These are phyloP conservation scores for Pleurotus cornucopiae DNA, from an alignment of 768 basidiomycete genomes.

Conservation along the genomic window DNA sequence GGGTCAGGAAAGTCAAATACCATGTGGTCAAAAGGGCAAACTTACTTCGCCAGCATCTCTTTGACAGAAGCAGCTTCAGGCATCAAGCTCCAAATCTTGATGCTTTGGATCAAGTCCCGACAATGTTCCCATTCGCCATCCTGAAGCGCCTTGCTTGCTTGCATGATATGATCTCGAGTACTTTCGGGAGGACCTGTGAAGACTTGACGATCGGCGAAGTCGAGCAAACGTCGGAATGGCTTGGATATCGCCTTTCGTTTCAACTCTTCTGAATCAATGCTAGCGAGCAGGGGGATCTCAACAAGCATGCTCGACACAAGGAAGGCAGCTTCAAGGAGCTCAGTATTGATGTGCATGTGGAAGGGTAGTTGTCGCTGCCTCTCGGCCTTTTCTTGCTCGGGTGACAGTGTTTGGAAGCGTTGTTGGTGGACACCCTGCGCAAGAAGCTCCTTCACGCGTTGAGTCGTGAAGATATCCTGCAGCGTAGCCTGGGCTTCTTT, in stretches of 20 bases:
- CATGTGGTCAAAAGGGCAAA: background rate
- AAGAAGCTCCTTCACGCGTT: slow-evolving; percentile 94
- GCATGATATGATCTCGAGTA: slow-evolving; percentile 98
- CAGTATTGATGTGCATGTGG: slow-evolving; percentile 99
- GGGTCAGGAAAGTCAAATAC: slow-evolving; percentile 3
- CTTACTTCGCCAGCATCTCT: slow-evolving; percentile 91
- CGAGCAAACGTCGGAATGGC: slow-evolving; percentile 90
- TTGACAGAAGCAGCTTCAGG: slow-evolving; percentile 84
- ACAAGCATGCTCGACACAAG: slow-evolving; percentile 98
- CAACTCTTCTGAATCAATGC: slow-evolving; percentile 90
- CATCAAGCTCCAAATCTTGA: slow-evolving; percentile 98
- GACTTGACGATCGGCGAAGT: slow-evolving; percentile 95
- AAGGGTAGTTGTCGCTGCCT: slow-evolving; percentile 95
- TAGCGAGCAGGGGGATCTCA: slow-evolving; percentile 92
- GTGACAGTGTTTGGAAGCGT: slow-evolving; percentile 79
- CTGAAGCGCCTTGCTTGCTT: slow-evolving; percentile 94
- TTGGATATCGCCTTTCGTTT: slow-evolving; percentile 94
- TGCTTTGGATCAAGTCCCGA: slow-evolving; percentile 87
- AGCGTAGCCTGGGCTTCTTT: slow-evolving; percentile 90
- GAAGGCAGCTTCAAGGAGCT: slow-evolving; percentile 95
- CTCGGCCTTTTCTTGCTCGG: slow-evolving; percentile 97
- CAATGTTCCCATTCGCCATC: slow-evolving; percentile 97
- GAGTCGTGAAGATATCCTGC: slow-evolving; percentile 94
- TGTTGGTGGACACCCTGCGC: slow-evolving; percentile 96
- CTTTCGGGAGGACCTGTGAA: slow-evolving; percentile 99